Evolutionary conservation across 495 filamentous ascomycete species (phyloP), one percentile per base, ranked within the genome.

Genomic region (Talaromyces stipitatus): DNA sequence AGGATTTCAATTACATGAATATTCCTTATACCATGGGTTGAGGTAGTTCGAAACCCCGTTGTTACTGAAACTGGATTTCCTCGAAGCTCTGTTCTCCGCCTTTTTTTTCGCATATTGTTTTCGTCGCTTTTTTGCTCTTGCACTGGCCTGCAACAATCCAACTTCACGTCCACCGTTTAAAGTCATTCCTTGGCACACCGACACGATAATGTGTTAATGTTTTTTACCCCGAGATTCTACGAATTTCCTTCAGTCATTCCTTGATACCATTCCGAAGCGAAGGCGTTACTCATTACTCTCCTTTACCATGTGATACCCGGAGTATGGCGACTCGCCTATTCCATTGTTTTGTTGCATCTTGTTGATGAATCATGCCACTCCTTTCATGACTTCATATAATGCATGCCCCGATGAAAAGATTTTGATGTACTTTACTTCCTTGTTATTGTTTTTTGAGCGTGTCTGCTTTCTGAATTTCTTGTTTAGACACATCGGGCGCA

Each of bases 361-460:
- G 36, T 26, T 30, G 22, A 58, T 58, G 56, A 58, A 52, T 58
- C 56, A 58, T 52, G 56, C 47, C 56, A 29, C 33, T 58, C 56
- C 56, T 58, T 58, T 58, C 47, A 57, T 55, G 54, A 55, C 36
- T 48, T 57, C 45, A 58, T 57, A 47, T 27, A 18, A 51, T 58
- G 45, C 46, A 58, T 58, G 56, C 56, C 54, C 52, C 54, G 54
- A 55, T 55, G 36, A 46, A 55, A 55, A 11, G 58, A 38, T 20
- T 43, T 48, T 58, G 54, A 50, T 59, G 9, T 29, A 36, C 58
- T 28, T 52, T 46, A 22, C 58, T 57, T 55, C 58, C 61, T 62
- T 61, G 55, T 62, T 63, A 28, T 58, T 57, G 73, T 65, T 72
- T n/a, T 71, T 71, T 66, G 67, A 30, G 75, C 60, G 72, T 72